These are phyloP conservation scores for Saturnispora serradocipensis DNA, from an alignment of 805 yeast species.

Conservation along the genomic window DNA sequence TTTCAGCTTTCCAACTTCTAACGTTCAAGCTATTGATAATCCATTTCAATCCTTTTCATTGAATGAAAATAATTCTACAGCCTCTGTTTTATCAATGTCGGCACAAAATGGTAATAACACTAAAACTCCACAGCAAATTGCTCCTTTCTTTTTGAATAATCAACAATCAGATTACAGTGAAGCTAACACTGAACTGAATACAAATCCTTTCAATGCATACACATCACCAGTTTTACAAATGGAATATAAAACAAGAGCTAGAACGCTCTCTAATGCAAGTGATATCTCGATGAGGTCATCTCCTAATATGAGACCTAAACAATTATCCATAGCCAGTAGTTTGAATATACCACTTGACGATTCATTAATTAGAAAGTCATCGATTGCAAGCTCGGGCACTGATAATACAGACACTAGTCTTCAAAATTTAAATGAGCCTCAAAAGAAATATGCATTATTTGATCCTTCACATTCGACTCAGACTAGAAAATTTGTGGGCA, in stretches of 20 bases:
- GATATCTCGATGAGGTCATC: slow-evolving; percentile 31
- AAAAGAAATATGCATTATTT: slow-evolving; percentile 50
- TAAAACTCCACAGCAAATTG: background rate
- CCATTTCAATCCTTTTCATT: slow-evolving; percentile 6
- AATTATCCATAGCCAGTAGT: slow-evolving; percentile 20
- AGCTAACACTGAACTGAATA: background rate
- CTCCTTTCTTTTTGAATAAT: slow-evolving; percentile 6
- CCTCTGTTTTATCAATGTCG: background rate
- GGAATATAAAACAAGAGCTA: slow-evolving; percentile 14
- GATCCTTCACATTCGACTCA: slow-evolving; percentile 49
- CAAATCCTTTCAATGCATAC: background rate
- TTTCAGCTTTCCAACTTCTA: slow-evolving; percentile 3
- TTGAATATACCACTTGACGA: background rate
- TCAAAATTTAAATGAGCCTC: slow-evolving; percentile 14
- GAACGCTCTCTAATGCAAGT: slow-evolving; percentile 30
- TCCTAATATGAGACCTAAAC: slow-evolving; percentile 39
- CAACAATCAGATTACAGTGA: background rate
- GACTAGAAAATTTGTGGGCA: slow-evolving; percentile 74
- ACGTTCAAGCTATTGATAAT: slow-evolving; percentile 6
- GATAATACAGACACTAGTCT: background rate
- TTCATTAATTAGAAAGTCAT: slow-evolving; percentile 23
- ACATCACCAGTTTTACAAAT: slow-evolving; percentile 9
- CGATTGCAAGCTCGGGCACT: background rate
- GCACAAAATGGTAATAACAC: background rate
- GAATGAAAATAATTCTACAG: background rate